A percentile compares a stretch with the other conserved stretches of the same genome.
phyloP scores from a whole-genome alignment of 2,329 filamentous ascomycete genomes.

The Akanthomyces dipterigenus region DNA sequence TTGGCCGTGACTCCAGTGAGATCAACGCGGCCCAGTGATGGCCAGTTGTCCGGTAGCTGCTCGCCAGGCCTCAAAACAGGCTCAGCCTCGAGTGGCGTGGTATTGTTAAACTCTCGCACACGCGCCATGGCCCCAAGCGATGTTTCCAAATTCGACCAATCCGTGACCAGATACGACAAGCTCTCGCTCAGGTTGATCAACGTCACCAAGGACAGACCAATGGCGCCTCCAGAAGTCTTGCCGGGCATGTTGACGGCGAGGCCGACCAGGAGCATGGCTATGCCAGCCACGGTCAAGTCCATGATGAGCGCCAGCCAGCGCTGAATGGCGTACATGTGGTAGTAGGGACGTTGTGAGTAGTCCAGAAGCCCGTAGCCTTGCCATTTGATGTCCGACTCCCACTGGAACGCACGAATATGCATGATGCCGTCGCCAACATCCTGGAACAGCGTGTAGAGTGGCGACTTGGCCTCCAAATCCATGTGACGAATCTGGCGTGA shows the following conservation, averaged over 20 bases:
- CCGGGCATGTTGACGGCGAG: slow-evolving; percentile 1
- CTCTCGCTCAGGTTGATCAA: slow-evolving; percentile 9
- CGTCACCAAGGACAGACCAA: slow-evolving; percentile 8
- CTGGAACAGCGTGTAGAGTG: slow-evolving; percentile 29
- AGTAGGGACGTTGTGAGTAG: slow-evolving; percentile 46
- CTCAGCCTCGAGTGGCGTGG: slow-evolving; percentile 1
- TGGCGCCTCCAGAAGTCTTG: background rate
- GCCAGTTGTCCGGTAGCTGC: slow-evolving; percentile 8
- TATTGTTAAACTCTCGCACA: slow-evolving; percentile 4
- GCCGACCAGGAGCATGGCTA: slow-evolving; percentile 32
- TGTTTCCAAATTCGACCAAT: slow-evolving; percentile 11
- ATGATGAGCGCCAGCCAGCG: slow-evolving; percentile 46
- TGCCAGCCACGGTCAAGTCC: slow-evolving; percentile 37
- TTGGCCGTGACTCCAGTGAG: slow-evolving; percentile 7
- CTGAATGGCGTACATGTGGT: slow-evolving; percentile 47
- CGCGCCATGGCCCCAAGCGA: slow-evolving; percentile 10
- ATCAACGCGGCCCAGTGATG: slow-evolving; percentile 4
- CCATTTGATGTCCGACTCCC: slow-evolving; percentile 36
- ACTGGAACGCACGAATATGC: slow-evolving; percentile 48
- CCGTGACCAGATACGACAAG: slow-evolving; percentile 1
- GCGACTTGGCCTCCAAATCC: slow-evolving; percentile 29
- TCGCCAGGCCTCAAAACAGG: background rate
- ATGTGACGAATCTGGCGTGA: slow-evolving; percentile 31
- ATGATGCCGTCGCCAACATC: slow-evolving; percentile 39
- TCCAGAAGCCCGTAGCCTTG: slow-evolving; percentile 42